Conservation (phyloP, 164 flowering plant species). For the Aristolochia fimbriata region DNA sequence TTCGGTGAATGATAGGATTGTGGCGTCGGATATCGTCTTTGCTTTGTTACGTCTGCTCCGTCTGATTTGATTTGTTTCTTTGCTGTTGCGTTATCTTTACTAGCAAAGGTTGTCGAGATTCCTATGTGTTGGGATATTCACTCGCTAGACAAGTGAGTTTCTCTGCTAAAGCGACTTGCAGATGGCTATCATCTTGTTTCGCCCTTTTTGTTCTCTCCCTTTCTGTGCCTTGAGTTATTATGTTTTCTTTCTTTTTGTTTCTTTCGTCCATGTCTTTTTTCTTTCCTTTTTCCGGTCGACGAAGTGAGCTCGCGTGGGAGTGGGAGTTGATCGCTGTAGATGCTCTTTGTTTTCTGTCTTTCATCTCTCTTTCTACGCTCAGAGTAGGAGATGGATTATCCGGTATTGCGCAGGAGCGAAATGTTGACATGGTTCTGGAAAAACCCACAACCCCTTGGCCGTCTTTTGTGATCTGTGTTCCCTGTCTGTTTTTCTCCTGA, state of each 20-base stretch:
- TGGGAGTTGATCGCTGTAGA: not conserved
- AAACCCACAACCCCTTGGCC: no score
- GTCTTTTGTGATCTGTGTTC: no score
- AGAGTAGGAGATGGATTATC: no score
- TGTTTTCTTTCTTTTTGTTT: not conserved
- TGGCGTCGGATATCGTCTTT: conserved; percentile 1
- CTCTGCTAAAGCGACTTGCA: not conserved
- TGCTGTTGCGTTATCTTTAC: not conserved
- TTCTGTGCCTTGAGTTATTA: not conserved
- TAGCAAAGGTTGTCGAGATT: not conserved
- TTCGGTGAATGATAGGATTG: not conserved
- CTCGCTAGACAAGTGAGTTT: not conserved
- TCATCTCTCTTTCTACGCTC: no score
- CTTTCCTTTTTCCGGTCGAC: not conserved
- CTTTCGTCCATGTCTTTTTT: not conserved
- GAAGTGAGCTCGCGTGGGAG: not conserved
- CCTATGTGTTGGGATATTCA: not conserved
- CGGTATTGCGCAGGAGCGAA: no score
- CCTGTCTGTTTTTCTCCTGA: no score
- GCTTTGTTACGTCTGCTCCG: not conserved
- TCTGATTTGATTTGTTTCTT: not conserved
- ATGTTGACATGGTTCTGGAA: no score
- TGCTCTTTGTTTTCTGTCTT: not conserved
- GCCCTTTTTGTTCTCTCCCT: not conserved
- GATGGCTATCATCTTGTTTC: not conserved